Evolutionary conservation across 2,329 filamentous ascomycete species (phyloP), one percentile per base, ranked within the genome.

Genomic region (Fusarium albosuccineum): DNA sequence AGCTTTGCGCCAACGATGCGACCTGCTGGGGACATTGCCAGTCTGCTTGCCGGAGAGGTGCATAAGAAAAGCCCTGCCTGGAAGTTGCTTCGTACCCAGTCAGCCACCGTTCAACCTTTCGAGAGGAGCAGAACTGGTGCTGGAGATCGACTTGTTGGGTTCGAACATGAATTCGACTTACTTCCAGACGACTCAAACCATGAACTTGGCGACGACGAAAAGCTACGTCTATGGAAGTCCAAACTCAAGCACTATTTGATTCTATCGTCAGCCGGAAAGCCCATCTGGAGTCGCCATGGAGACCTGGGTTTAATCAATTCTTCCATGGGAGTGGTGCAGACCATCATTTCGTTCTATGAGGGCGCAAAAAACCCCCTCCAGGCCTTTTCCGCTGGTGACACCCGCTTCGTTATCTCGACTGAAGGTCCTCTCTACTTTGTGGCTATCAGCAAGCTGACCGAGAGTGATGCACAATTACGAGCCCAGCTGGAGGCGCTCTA

Each of bases 191-290:
- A 82, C 29, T 69, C 74, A 7, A 75, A 78, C 56, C 77, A 79
- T 46, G 76, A 78, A 34, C 76, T 80, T 62, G 79, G 77, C 46
- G 86, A 88, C 55, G 87, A 90, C 46, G 80, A 84, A 46, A 82
- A 93, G 27, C 83, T 97, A 40, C 81, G 83, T 14, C 84, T 89
- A 66, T 99, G 94, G 94, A 96, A 94, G 76, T 88, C 91, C 37
- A 98, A 98, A 81, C 85, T 94, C 66, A 99, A 99, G 79, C 96
- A 99, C 79, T 99, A 97, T 78, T 89, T 99, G 80, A 97, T 99
- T 73, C 83, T 99, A 2, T 98, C 96, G 3, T 95, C 94, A 13
- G 95, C 97, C 9, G 96, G 96, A 17, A 99, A 99, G 77, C 97
- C 96, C 10, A 97, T 99, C 49, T 99, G 95, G 85, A 98, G 94